A percentile compares a stretch with the other conserved stretches of the same genome.
Evolutionary conservation across 169 alveolate genomes (phyloP).

Genomic region (Cryptosporidium parvum): DNA sequence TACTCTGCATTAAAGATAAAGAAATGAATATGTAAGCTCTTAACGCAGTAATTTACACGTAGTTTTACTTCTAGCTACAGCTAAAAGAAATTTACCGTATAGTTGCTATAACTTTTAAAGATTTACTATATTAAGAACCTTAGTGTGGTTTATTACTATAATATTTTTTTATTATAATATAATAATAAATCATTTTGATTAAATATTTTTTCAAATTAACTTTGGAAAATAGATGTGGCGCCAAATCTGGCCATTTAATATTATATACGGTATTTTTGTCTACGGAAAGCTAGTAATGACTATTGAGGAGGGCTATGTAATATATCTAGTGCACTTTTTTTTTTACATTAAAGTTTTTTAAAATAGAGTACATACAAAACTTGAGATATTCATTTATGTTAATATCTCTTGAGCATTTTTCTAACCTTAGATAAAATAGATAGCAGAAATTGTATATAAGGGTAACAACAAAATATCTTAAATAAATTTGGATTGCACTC

Average conservation of each 20-base stretch:
- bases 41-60: neutral
- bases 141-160: neutral
- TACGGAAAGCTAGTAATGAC: neutral
- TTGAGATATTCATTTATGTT: neutral
- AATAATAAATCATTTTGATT: neutral
- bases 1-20: neutral
- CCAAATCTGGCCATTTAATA: conserved; percentile 7
- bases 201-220: neutral
- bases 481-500: neutral
- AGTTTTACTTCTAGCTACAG: conserved; percentile 14
- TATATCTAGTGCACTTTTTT: neutral
- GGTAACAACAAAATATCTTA: neutral
- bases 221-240: conserved; percentile 32
- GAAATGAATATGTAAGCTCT: neutral
- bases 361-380: neutral
- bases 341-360: neutral
- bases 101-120: neutral
- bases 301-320: neutral
- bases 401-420: neutral
- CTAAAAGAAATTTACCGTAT: neutral
- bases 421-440: too few species aligned
- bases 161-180: neutral
- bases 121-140: neutral
- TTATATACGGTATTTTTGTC: conserved; percentile 1
- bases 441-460: too few species aligned